Percentiles rank a stretch among this genome's conserved stretches.
Conservation (phyloP, 306 rosid species). For the Lathyrus oleraceus region DNA sequence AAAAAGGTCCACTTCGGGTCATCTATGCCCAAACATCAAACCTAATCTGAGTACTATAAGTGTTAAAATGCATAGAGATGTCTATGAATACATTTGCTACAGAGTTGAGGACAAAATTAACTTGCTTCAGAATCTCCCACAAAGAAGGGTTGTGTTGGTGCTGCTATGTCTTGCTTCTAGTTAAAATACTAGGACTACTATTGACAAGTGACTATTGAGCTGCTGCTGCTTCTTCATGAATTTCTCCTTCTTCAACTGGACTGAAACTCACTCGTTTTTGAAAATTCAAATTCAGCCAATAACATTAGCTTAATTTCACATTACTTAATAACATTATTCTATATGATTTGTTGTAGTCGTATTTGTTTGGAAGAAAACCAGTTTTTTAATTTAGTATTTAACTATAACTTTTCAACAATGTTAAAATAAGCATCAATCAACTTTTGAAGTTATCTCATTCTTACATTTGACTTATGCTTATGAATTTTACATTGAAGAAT, state of each 20-base stretch:
- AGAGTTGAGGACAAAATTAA: conserved; percentile 20
- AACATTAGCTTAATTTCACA: neutral
- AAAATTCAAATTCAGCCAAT: conserved; percentile 28
- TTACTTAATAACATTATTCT: neutral
- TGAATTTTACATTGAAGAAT: too few relatives aligned
- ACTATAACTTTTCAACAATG: neutral
- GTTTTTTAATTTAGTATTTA: neutral
- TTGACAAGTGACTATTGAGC: conserved; percentile 13
- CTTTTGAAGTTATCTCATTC: too few relatives aligned
- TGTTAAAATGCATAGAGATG: conserved; percentile 9
- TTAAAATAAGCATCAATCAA: too few relatives aligned
- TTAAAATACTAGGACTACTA: neutral
- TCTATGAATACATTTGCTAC: conserved; percentile 11
- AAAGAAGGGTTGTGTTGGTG: neutral
- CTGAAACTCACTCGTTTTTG: conserved; percentile 70
- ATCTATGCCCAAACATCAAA: conserved; percentile 4
- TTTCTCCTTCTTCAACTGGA: conserved; percentile 48
- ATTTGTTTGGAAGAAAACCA: neutral
- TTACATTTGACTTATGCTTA: too few relatives aligned
- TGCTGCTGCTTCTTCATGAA: conserved; percentile 31
- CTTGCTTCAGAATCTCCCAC: conserved; percentile 27
- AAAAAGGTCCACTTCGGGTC: neutral
- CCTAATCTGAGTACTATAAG: neutral
- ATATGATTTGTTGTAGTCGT: neutral
- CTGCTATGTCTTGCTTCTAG: neutral